phyloP scores from a whole-genome alignment of 768 basidiomycete species.

The Tremella yokohamensis region DNA sequence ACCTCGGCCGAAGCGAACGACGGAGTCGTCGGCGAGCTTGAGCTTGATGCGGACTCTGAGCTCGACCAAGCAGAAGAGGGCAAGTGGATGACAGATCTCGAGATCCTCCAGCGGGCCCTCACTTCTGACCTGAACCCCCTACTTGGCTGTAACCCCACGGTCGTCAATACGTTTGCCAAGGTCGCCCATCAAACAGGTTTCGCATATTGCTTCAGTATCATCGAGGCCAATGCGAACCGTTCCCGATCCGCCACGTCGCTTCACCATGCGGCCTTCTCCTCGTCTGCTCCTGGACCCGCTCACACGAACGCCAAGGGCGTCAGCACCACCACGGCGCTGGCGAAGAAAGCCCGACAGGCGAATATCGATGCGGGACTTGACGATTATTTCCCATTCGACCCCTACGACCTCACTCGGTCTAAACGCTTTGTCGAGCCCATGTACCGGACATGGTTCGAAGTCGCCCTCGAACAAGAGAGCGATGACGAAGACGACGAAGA shows the following conservation, averaged over 20 bases:
- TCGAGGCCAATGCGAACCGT: conserved; percentile 64
- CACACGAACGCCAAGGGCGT: background rate
- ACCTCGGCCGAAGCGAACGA: conserved; percentile 54
- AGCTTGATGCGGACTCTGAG: conserved; percentile 36
- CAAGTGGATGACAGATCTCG: conserved; percentile 82
- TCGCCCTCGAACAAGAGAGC: conserved; percentile 61
- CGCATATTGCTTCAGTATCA: conserved; percentile 86
- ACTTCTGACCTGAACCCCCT: conserved; percentile 82
- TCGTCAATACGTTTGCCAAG: conserved; percentile 89
- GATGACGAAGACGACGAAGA: conserved; percentile 36
- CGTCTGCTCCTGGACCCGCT: background rate
- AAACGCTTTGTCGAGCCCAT: conserved; percentile 71
- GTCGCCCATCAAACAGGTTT: conserved; percentile 86
- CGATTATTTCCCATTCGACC: conserved; percentile 97
- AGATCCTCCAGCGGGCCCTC: conserved; percentile 73
- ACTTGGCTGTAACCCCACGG: conserved; percentile 85
- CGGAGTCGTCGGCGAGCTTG: conserved; percentile 52
- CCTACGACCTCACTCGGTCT: conserved; percentile 82
- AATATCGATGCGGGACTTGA: conserved; percentile 66
- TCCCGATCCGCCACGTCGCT: conserved; percentile 8
- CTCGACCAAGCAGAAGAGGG: conserved; percentile 48
- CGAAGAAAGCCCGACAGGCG: conserved; percentile 38
- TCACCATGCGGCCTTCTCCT: background rate
- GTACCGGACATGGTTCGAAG: conserved; percentile 85
- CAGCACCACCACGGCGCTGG: conserved; percentile 15